phyloP scores from a whole-genome alignment of 768 basidiomycete species.

The Lanmaoa pseudosensibilis region DNA sequence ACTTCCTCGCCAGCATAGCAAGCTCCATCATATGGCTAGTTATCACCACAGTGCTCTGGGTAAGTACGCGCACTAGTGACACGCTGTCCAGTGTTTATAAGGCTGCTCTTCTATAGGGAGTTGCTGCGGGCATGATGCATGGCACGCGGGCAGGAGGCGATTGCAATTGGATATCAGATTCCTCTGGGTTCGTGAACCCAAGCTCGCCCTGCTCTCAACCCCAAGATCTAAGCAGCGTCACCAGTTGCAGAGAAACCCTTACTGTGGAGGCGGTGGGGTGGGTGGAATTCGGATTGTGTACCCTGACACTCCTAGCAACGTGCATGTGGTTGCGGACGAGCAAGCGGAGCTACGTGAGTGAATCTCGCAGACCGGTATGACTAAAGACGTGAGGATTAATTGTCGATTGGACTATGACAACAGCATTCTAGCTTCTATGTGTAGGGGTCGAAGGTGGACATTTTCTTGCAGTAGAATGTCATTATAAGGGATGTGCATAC shows the following conservation, averaged over 20 bases:
- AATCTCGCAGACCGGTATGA: constrained; percentile 44
- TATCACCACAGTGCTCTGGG: constrained; percentile 68
- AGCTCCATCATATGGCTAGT: constrained; percentile 76
- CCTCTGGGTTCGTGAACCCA: constrained; percentile 26
- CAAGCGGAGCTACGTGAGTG: constrained; percentile 41
- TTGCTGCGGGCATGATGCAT: constrained; percentile 67
- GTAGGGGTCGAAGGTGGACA: constrained; percentile 8
- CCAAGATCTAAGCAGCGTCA: constrained; percentile 22
- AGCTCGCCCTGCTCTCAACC: constrained; percentile 25
- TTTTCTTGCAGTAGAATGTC: background rate
- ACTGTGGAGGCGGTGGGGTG: constrained; percentile 76
- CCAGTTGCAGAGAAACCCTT: constrained; percentile 67
- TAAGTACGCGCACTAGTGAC: constrained; percentile 30
- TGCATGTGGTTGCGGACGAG: constrained; percentile 49
- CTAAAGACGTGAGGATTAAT: constrained; percentile 22
- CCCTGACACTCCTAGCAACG: constrained; percentile 54
- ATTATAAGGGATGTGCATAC: background rate
- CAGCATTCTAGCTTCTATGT: constrained; percentile 38
- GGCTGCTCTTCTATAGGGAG: constrained; percentile 47
- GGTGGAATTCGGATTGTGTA: constrained; percentile 68
- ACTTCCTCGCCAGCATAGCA: constrained; percentile 72
- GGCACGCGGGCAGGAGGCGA: constrained; percentile 57
- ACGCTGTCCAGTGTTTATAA: background rate
- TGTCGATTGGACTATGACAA: constrained; percentile 12
- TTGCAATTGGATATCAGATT: constrained; percentile 51